Percentiles rank a stretch among this genome's conserved stretches.
Conservation (phyloP, 192 early-diverging fungal species). For the Geranomyces variabilis region DNA sequence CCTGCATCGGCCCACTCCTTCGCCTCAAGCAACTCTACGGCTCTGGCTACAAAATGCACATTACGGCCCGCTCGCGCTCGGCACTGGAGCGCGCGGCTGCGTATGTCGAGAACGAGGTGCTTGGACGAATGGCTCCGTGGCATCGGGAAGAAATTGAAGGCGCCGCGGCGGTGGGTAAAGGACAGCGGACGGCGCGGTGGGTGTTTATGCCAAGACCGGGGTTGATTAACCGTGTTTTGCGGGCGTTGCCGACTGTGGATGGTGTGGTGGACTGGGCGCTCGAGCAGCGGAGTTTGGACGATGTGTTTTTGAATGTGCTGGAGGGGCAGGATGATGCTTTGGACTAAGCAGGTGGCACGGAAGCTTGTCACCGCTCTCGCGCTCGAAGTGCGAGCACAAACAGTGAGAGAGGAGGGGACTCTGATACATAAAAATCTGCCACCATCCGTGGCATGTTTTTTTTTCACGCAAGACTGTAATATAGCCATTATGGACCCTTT, state of each 20-base stretch:
- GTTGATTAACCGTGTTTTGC: slow-evolving; percentile 58
- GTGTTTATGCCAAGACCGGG: slow-evolving; percentile 59
- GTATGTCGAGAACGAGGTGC: slow-evolving; percentile 40
- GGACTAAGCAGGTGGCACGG: too few species aligned
- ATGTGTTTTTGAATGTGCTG: slow-evolving; percentile 64
- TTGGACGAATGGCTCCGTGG: neutral
- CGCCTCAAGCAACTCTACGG: slow-evolving; percentile 75
- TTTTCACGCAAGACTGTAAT: too few species aligned
- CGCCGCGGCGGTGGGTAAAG: slow-evolving; percentile 44
- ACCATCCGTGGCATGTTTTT: too few species aligned
- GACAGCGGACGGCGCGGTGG: slow-evolving; percentile 45
- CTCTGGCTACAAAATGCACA: slow-evolving; percentile 67
- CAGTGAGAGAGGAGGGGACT: too few species aligned
- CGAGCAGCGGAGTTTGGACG: slow-evolving; percentile 68
- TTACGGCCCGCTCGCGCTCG: slow-evolving; percentile 51
- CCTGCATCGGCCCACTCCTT: slow-evolving; percentile 66
- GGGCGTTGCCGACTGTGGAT: slow-evolving; percentile 50
- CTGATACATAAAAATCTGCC: too few species aligned
- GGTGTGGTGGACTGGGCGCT: slow-evolving; percentile 76
- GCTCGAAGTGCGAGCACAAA: too few species aligned
- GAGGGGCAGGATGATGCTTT: too few species aligned
- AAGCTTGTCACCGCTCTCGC: too few species aligned
- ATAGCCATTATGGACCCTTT: too few species aligned
- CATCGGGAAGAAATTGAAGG: slow-evolving; percentile 31
- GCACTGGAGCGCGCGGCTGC: slow-evolving; percentile 22